Percentiles rank a stretch among this genome's conserved stretches.
phyloP scores from a whole-genome alignment of 1,284 basidiomycete species.

The Marasmius tenuissimus region DNA sequence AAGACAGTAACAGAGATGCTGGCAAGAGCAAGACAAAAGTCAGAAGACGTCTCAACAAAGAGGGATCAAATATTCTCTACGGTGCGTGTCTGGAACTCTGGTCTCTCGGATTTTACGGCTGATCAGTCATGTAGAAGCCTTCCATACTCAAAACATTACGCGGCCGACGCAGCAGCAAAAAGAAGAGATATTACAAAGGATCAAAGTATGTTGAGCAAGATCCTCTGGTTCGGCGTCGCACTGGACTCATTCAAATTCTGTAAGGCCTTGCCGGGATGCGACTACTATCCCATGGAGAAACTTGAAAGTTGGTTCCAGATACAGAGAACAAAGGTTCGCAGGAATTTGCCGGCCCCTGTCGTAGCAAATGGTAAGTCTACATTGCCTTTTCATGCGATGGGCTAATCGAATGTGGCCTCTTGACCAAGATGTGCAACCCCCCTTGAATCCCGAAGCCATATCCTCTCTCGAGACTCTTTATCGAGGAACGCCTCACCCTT shows the following conservation, averaged over 20 bases:
- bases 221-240: neutral
- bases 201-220: neutral
- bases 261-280: neutral
- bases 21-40: neutral
- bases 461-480: neutral
- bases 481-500: neutral
- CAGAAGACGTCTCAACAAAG: neutral
- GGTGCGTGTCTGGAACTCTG: neutral
- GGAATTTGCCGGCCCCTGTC: neutral
- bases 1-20: neutral
- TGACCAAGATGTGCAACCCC: neutral
- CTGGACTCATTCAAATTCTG: neutral
- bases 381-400: neutral
- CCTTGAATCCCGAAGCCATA: neutral
- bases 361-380: neutral
- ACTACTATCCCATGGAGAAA: neutral
- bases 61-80: neutral
- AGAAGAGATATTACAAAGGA: neutral
- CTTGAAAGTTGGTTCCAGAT: neutral
- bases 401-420: neutral
- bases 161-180: neutral
- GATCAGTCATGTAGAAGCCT: neutral
- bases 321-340: neutral
- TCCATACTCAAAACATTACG: neutral
- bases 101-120: neutral